A percentile compares a stretch with the other conserved stretches of the same genome.
These are phyloP conservation scores for Mycena kentingensis DNA, from an alignment of 768 basidiomycete species.

Conservation along the genomic window DNA sequence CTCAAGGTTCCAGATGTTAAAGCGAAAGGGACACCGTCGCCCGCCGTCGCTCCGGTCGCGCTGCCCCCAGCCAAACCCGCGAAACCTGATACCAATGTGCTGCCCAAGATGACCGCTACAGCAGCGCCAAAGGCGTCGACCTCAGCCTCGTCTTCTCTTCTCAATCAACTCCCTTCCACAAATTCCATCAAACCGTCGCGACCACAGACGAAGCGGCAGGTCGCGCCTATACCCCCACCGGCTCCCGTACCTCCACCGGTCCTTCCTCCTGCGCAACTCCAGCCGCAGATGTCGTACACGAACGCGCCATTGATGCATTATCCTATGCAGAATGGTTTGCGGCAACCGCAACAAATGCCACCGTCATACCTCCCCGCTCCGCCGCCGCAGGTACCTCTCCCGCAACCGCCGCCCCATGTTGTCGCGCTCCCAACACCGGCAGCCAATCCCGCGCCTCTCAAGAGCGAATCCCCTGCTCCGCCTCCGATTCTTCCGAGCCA, in stretches of 20 bases:
- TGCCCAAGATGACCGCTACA: no score
- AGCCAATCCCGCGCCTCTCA: slow-evolving; percentile 26
- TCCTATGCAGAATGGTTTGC: no score
- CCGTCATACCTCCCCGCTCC: slow-evolving; percentile 47
- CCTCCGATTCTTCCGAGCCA: slow-evolving; percentile 39
- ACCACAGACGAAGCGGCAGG: no score
- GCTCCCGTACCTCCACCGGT: slow-evolving; percentile 36
- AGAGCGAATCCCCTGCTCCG: slow-evolving; percentile 35
- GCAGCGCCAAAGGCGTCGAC: slow-evolving; percentile 28
- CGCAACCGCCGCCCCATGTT: slow-evolving; percentile 28
- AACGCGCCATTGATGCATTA: slow-evolving; percentile 45
- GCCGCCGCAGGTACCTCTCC: slow-evolving; percentile 24
- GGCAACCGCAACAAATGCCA: slow-evolving; percentile 43
- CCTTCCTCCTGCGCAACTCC: slow-evolving; percentile 37
- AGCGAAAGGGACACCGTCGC: slow-evolving; percentile 31
- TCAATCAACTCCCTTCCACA: slow-evolving; percentile 20
- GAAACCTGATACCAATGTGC: no score
- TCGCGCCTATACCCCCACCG: no score
- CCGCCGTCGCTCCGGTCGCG: slow-evolving; percentile 22
- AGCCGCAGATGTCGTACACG: slow-evolving; percentile 19
- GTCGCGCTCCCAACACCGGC: slow-evolving; percentile 26
- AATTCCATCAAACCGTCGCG: slow-evolving; percentile 18
- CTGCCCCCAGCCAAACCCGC: no score
- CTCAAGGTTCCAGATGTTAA: slow-evolving; percentile 41
- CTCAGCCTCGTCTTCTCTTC: slow-evolving; percentile 26